Percentiles rank a stretch among this genome's conserved stretches.
phyloP scores from a whole-genome alignment of 2,329 filamentous ascomycete species.

The Arthrinium phaeospermum region DNA sequence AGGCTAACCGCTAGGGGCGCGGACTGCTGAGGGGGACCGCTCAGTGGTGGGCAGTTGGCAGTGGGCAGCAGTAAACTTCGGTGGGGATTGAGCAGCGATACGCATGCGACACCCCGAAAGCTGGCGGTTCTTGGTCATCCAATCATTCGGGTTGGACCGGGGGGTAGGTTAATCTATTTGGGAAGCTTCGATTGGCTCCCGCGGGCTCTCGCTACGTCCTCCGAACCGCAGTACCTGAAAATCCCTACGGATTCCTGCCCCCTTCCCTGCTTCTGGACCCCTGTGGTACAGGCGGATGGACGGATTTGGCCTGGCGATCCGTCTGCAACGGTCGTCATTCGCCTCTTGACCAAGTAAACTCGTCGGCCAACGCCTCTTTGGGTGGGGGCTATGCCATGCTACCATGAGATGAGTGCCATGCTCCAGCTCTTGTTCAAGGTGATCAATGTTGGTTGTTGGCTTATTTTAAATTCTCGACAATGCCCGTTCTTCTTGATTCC shows the following conservation, averaged over 20 bases:
- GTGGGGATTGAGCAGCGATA: neutral
- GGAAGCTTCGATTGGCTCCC: neutral
- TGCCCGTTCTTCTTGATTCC: neutral
- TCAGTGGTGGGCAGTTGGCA: neutral
- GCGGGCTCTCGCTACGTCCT: neutral
- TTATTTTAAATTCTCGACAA: constrained; percentile 5
- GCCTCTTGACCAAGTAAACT: neutral
- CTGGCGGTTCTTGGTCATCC: constrained; percentile 11
- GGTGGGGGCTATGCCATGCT: neutral
- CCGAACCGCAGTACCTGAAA: neutral
- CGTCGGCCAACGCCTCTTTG: neutral
- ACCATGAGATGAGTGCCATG: constrained; percentile 1
- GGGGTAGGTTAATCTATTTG: neutral
- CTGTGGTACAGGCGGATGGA: neutral
- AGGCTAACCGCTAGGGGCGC: neutral
- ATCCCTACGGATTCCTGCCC: neutral
- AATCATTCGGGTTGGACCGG: constrained; percentile 1
- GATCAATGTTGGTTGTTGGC: neutral
- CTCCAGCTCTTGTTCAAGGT: neutral
- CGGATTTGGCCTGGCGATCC: constrained; percentile 6
- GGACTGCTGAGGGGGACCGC: neutral
- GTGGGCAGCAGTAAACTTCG: neutral
- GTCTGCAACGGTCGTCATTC: constrained; percentile 6
- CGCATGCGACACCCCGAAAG: neutral
- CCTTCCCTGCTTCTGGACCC: neutral